A percentile compares a stretch with the other conserved stretches of the same genome.
phyloP scores from a whole-genome alignment of 192 early-diverging fungal species.

The Gigaspora rosea region DNA sequence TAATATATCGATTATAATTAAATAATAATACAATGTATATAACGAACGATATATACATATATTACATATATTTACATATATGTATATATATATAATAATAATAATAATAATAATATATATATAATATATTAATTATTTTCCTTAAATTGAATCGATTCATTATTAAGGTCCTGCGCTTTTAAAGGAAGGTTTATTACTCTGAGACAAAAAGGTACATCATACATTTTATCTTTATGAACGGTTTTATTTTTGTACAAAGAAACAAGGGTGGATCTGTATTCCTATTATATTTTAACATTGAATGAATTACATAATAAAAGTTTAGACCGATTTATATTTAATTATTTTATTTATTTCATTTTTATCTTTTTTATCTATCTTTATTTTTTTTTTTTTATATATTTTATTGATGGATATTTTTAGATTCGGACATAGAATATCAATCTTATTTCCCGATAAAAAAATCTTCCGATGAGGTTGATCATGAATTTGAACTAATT shows the following conservation, averaged over 20 bases:
- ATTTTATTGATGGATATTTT: neutral
- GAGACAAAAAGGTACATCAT: constrained; percentile 58
- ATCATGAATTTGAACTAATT: constrained; percentile 34
- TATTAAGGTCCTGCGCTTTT: constrained; percentile 52
- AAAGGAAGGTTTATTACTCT: constrained; percentile 59
- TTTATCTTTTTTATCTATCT: no score
- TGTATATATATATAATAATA: no score
- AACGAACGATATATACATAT: neutral
- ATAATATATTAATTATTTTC: neutral
- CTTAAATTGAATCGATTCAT: neutral
- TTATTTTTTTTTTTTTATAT: no score
- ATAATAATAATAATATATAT: no score
- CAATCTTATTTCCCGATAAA: neutral
- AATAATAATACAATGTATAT: no score
- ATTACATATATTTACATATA: no score
- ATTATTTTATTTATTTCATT: no score
- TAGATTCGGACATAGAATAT: constrained; percentile 11
- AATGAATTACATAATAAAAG: neutral
- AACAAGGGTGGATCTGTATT: neutral
- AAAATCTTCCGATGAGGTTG: neutral
- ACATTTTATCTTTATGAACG: no score
- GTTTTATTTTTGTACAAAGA: no score
- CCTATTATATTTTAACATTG: neutral
- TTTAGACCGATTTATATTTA: neutral
- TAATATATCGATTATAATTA: no score